A percentile compares a stretch with the other conserved stretches of the same genome.
Evolutionary conservation across 139 green algal genomes (phyloP).

Genomic region (Chlorella sp.): DNA sequence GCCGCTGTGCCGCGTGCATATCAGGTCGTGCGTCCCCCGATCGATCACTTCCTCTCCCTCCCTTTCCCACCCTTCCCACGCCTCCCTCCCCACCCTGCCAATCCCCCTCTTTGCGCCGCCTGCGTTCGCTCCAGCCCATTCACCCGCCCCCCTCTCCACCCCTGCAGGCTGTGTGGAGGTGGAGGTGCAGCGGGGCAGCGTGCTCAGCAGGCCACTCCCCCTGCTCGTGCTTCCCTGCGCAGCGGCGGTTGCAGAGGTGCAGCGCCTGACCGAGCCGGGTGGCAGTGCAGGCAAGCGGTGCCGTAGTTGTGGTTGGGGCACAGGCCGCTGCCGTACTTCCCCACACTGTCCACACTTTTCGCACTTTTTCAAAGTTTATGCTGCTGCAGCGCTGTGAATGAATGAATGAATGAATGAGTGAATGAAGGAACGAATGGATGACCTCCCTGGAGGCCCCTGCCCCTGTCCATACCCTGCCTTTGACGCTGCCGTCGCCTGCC

Average conservation of each 20-base stretch:
- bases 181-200: slow-evolving; percentile 28
- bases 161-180: slow-evolving; percentile 24
- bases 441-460: no score
- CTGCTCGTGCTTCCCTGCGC: slow-evolving; percentile 49
- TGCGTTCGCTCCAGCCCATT: background rate
- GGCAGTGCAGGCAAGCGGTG: background rate
- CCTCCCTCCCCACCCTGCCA: background rate
- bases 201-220: slow-evolving; percentile 11
- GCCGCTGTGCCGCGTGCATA: no score
- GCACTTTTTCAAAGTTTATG: no score
- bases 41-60: background rate
- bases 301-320: background rate
- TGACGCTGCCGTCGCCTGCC: background rate
- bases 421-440: no score
- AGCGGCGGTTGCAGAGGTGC: slow-evolving; percentile 45
- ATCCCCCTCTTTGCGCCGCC: background rate
- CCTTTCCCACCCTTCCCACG: background rate
- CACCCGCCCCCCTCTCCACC: background rate
- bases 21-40: no score
- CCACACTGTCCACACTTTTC: no score
- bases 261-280: slow-evolving; percentile 13
- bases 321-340: no score
- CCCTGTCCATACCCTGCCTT: no score
- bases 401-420: no score
- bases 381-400: no score